Evolutionary conservation across 495 filamentous ascomycete species (phyloP).

Genomic region (Aspergillus avenaceus): DNA sequence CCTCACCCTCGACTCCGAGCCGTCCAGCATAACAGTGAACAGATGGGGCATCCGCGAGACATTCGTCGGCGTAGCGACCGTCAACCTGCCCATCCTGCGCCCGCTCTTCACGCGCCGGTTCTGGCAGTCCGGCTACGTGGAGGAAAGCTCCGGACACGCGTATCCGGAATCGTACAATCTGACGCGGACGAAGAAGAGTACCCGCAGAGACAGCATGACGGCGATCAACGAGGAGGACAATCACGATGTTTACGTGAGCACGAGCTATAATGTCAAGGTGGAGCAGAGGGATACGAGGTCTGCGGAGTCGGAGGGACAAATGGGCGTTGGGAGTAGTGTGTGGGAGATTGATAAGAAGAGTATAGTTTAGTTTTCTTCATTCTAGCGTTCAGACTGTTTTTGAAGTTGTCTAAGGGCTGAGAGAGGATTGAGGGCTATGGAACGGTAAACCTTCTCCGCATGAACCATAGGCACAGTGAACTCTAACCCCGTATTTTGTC

Average conservation of each 20-base stretch:
- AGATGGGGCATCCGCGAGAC: constrained; percentile 2
- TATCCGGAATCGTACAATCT: not conserved
- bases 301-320: too few relatives aligned
- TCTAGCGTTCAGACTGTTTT: too few relatives aligned
- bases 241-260: constrained; percentile 1
- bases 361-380: not conserved
- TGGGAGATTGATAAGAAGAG: constrained; percentile 6
- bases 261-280: not conserved
- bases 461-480: not conserved
- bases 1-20: not conserved
- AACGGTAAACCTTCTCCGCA: not conserved
- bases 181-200: not conserved
- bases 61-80: not conserved
- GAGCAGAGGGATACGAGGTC: not conserved
- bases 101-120: not conserved
- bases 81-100: constrained; percentile 1
- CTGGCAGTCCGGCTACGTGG: not conserved
- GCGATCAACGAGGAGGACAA: not conserved
- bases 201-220: not conserved
- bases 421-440: not conserved
- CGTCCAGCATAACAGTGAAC: not conserved
- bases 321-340: not conserved
- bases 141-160: not conserved
- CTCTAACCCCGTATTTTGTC: not conserved
- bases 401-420: not conserved